Evolutionary conservation across 805 yeast species (phyloP).

Genomic region (Teunomyces lycoperdinae): DNA sequence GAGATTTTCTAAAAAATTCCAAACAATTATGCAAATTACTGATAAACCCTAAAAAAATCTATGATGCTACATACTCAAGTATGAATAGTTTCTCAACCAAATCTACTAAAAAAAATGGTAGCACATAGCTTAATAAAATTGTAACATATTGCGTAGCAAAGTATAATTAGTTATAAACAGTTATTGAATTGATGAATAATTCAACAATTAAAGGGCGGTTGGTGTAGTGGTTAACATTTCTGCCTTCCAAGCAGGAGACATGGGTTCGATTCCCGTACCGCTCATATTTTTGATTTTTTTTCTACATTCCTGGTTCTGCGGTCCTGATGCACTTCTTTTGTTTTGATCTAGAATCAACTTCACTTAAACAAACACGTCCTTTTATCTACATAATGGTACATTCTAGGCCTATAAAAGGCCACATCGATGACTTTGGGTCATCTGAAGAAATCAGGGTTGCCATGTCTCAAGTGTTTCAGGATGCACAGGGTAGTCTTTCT

Average conservation of each 20-base stretch:
- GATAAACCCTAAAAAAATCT: no score
- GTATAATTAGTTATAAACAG: background rate
- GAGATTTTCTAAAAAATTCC: no score
- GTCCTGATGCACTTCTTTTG: background rate
- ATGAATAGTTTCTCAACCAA: no score
- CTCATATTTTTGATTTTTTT: conserved; percentile 41
- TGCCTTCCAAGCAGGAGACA: conserved; percentile 94
- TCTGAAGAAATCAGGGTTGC: conserved; percentile 33
- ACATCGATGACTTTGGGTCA: conserved; percentile 17
- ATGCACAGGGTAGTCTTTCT: conserved; percentile 69
- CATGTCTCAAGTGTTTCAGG: conserved; percentile 71
- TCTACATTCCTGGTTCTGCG: background rate
- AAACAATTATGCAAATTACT: no score
- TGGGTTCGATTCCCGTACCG: conserved; percentile 94
- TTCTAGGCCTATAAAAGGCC: conserved; percentile 10
- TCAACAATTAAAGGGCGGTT: conserved; percentile 53
- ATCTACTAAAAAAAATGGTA: no score
- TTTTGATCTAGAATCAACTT: background rate
- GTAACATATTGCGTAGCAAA: no score
- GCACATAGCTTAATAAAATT: no score
- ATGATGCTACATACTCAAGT: no score
- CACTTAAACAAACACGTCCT: background rate
- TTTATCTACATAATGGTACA: background rate
- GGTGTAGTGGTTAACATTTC: conserved; percentile 90
- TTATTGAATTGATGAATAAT: no score